Conservation (phyloP, 805 yeast genomes). For the Hanseniaspora thailandica region DNA sequence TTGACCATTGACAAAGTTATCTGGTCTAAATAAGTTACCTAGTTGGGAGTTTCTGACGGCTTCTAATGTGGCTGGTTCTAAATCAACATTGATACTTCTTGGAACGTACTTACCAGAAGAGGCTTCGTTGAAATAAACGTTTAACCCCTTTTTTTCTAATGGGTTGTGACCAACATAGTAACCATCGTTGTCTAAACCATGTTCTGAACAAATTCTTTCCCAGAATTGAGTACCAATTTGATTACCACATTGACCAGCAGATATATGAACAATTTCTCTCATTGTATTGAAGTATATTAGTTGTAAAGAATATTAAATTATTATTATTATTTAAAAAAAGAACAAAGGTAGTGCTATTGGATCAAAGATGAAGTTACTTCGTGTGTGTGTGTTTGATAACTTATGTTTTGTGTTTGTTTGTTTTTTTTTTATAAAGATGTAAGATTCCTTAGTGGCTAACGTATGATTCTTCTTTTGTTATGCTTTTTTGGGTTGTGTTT, state of each 20-base stretch:
- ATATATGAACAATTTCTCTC: conserved; percentile 65
- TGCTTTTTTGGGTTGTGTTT: too few relatives aligned
- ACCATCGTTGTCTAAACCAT: conserved; percentile 67
- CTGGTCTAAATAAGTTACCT: conserved; percentile 85
- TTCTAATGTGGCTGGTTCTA: conserved; percentile 91
- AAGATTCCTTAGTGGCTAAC: too few relatives aligned
- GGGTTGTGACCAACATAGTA: conserved; percentile 52
- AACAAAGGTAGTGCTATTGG: neutral
- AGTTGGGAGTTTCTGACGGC: conserved; percentile 66
- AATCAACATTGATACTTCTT: conserved; percentile 81
- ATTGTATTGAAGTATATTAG: conserved; percentile 12
- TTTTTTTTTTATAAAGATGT: too few relatives aligned
- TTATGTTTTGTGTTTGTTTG: too few relatives aligned
- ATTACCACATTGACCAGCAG: conserved; percentile 98
- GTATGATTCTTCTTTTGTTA: too few relatives aligned
- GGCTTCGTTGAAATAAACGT: conserved; percentile 83
- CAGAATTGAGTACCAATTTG: conserved; percentile 93
- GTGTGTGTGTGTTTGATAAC: too few relatives aligned
- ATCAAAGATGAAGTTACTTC: too few relatives aligned
- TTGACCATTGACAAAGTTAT: conserved; percentile 79
- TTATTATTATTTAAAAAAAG: neutral
- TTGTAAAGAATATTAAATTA: neutral
- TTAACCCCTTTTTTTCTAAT: conserved; percentile 46
- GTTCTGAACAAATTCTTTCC: conserved; percentile 86
- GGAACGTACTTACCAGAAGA: conserved; percentile 83